Base-by-base conservation (phyloP, 2,329 filamentous ascomycete species). In the Fusarium ambrosium region DNA sequence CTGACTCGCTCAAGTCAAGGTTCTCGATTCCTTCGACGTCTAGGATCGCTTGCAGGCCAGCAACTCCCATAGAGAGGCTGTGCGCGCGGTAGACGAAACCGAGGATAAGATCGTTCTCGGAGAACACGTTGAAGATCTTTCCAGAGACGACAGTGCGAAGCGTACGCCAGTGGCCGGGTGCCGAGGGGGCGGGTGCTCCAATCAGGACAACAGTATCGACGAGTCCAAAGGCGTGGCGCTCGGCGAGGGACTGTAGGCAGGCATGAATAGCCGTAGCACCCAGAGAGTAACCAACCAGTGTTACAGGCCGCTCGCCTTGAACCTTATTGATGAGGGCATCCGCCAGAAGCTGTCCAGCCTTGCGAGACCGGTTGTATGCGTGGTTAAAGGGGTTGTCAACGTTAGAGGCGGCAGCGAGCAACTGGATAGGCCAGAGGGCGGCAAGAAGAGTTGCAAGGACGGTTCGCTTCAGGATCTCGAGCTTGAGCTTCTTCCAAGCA, bases 21-120 rank as follows among this genome's bases (percentile, higher is more conserved):
- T 90, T 90, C 70, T 87, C 82, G 79, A 97, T 88, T 3, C 92
- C 92, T 6, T 89, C 87, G 18, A 95, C 90, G 10, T 87, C 89
- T 67, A 91, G 78, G 27, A 97, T 90, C 36, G 91, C 87, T 80
- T 98, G 93, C 2, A 98, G 85, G 0, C 95, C 96, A 0, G 95
- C 95, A 48, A 98, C 90, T 4, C 95, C 95, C 45, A 94, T 89
- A 73, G 97, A 93, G 32, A 97, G 89, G 68, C 92, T 95, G 45
- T 93, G 95, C 3, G 94, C 92, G 53, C 95, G 91, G 81, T 98
- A 98, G 20, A 98, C 86, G 80, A 98, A 96, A 1, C 91, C 95
- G 1, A 98, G 90, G 36, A 98, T 91, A 79, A 94, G 94, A 82
- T 98, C 95, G 70, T 97, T 95, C 62, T 92, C 91, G 2, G 94